A percentile compares a stretch with the other conserved stretches of the same genome.
These are phyloP conservation scores for Phytophthora pini DNA, from an alignment of 352 stramenopile species.

Conservation along the genomic window DNA sequence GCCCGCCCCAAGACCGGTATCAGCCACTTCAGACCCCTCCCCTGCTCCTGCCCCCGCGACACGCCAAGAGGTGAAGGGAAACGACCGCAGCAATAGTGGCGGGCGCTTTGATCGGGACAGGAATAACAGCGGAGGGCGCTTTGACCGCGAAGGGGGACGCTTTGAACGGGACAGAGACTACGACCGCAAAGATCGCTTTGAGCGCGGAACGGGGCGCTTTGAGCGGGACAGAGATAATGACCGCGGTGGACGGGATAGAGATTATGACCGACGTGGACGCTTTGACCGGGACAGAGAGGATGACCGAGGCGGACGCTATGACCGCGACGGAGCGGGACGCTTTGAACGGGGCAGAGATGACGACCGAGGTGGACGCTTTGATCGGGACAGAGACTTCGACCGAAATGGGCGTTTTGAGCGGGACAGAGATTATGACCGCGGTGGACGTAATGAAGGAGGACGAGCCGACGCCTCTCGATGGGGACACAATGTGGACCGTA, in stretches of 20 bases:
- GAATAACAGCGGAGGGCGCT: conserved; percentile 7
- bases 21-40: neutral
- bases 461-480: conserved; percentile 29
- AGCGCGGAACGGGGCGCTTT: conserved; percentile 17
- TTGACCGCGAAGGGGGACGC: conserved; percentile 13
- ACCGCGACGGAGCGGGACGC: conserved; percentile 8
- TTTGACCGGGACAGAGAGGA: conserved; percentile 17
- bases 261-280: conserved; percentile 5
- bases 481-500: conserved; percentile 28
- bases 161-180: conserved; percentile 27
- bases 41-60: neutral
- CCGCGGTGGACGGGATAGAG: conserved; percentile 1
- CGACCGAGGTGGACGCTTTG: conserved; percentile 13
- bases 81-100: conserved; percentile 16
- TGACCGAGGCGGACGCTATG: conserved; percentile 1
- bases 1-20: conserved; percentile 9
- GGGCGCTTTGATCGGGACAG: conserved; percentile 28
- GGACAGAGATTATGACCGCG: conserved; percentile 7
- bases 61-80: conserved; percentile 10
- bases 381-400: conserved; percentile 14
- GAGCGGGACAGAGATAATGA: conserved; percentile 12
- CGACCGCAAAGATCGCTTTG: conserved; percentile 13
- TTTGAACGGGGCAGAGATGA: conserved; percentile 26
- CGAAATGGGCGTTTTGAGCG: conserved; percentile 19
- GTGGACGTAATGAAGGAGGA: conserved; percentile 26